Evolutionary conservation across 2,329 filamentous ascomycete genomes (phyloP).

Genomic region (Penicillium thymicola): DNA sequence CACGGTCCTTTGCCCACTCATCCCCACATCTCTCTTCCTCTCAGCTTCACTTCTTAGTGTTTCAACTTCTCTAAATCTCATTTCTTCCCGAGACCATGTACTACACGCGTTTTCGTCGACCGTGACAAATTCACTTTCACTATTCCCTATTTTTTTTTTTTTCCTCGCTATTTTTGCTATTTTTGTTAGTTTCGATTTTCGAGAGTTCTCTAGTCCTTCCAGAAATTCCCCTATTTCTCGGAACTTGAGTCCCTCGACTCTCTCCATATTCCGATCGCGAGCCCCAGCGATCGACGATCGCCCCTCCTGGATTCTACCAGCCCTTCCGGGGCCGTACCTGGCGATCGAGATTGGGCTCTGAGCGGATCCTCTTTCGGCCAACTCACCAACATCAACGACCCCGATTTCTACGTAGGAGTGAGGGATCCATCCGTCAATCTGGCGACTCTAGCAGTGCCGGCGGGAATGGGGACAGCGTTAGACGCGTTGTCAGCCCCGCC

Average conservation of each 20-base stretch:
- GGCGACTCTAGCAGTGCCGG: slow-evolving; percentile 60
- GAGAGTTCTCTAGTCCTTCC: neutral
- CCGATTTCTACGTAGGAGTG: slow-evolving; percentile 37
- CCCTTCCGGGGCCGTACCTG: slow-evolving; percentile 46
- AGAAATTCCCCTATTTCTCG: slow-evolving; percentile 1
- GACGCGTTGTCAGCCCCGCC: slow-evolving; percentile 62
- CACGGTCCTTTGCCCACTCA: slow-evolving; percentile 12
- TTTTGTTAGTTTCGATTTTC: neutral
- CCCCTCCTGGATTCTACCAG: slow-evolving; percentile 51
- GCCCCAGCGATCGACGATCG: slow-evolving; percentile 34
- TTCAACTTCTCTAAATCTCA: neutral
- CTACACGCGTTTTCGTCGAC: slow-evolving; percentile 17
- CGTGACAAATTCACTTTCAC: slow-evolving; percentile 10
- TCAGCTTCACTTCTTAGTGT: neutral
- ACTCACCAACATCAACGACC: slow-evolving; percentile 30
- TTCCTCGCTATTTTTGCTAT: neutral
- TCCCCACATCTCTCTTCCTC: slow-evolving; percentile 4
- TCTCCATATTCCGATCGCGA: slow-evolving; percentile 25
- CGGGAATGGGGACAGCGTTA: slow-evolving; percentile 61
- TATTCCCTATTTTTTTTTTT: neutral
- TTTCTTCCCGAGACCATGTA: slow-evolving; percentile 18
- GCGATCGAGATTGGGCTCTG: slow-evolving; percentile 49
- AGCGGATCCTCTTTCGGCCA: slow-evolving; percentile 33
- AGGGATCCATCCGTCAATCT: slow-evolving; percentile 53
- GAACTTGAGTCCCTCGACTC: slow-evolving; percentile 9